A percentile compares a stretch with the other conserved stretches of the same genome.
Evolutionary conservation across 257 asterid species (phyloP).

Genomic region (Paraleonurus japonicus): DNA sequence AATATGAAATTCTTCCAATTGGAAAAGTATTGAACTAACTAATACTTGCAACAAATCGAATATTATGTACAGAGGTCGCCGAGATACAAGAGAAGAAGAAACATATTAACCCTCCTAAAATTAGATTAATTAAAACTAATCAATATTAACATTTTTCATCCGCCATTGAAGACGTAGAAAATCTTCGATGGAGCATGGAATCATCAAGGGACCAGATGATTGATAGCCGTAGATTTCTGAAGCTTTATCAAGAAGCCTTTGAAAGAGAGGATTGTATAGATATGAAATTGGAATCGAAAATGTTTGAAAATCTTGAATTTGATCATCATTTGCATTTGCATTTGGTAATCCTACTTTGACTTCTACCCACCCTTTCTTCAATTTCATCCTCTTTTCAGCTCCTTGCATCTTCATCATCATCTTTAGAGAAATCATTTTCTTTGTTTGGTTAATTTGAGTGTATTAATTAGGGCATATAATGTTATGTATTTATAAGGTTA

Average conservation of each 20-base stretch:
- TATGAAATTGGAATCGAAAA: constrained; percentile 24
- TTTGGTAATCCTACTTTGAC: constrained; percentile 31
- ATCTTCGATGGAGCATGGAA: constrained; percentile 31
- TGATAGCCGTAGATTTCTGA: constrained; percentile 21
- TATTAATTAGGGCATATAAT: neutral
- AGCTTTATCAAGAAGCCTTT: constrained; percentile 20
- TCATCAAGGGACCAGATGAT: constrained; percentile 14
- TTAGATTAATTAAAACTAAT: too few species aligned
- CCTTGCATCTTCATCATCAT: neutral
- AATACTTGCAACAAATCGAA: too few species aligned
- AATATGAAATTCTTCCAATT: too few species aligned
- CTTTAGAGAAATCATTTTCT: neutral
- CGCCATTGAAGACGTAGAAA: constrained; percentile 21
- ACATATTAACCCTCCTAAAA: too few species aligned
- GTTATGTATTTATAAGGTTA: too few species aligned
- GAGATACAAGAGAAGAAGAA: too few species aligned
- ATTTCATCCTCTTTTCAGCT: constrained; percentile 10
- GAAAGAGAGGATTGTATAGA: constrained; percentile 20
- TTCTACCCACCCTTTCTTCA: constrained; percentile 33
- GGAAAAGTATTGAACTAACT: too few species aligned
- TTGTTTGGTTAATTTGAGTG: neutral
- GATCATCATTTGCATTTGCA: constrained; percentile 21
- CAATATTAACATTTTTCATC: neutral
- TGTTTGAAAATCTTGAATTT: constrained; percentile 8
- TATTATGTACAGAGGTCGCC: too few species aligned